Evolutionary conservation across 1,284 basidiomycete genomes (phyloP), one percentile per base, ranked within the genome.

Genomic region (Ceratobasidium sp.): DNA sequence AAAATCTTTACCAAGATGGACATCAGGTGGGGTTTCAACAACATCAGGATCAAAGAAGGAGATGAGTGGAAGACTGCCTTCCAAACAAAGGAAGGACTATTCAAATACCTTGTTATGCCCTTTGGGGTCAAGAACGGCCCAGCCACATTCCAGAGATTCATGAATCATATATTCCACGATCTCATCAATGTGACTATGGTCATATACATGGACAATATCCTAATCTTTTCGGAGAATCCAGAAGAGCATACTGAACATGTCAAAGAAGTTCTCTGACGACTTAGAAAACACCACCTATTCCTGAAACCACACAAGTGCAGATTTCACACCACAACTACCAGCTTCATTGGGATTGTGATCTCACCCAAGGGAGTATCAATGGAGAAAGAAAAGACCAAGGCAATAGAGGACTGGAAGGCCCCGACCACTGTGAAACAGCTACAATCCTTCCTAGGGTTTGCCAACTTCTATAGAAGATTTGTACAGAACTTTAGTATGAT

Each of bases 301-400:
- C 25, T 29, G 25, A 29, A 29, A 1, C 25, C 25, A 29, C 25
- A 29, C 25, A 29, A 29, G 25, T 29, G 81, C 62, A 65, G 79
- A 17, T 83, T 82, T 77, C 59, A 78, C 71, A 19, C 46, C 1
- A n/a, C 46, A 7, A 9, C 65, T 6, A 76, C 79, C 15, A 80
- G 81, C 4, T 85, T 82, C 80, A 79, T 85, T 0, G 84, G 84
- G 2, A 81, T 84, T 76, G 78, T 86, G 40, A 80, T 89, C 32
- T 65, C 68, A 0, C 15, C 79, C 0, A 76, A 82, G 1, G 81
- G 82, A 6, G 77, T 88, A 15, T 34, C 51, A 0, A 87, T 88
- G 86, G 83, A 86, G 70, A 79, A 81, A 0, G 77, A 70, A 0
- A 89, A 89, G 79, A 76, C 89, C 0, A 44, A 82, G 1, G 80